Base-by-base conservation (phyloP, 2,329 filamentous ascomycete genomes). In the Penicillium italicum region DNA sequence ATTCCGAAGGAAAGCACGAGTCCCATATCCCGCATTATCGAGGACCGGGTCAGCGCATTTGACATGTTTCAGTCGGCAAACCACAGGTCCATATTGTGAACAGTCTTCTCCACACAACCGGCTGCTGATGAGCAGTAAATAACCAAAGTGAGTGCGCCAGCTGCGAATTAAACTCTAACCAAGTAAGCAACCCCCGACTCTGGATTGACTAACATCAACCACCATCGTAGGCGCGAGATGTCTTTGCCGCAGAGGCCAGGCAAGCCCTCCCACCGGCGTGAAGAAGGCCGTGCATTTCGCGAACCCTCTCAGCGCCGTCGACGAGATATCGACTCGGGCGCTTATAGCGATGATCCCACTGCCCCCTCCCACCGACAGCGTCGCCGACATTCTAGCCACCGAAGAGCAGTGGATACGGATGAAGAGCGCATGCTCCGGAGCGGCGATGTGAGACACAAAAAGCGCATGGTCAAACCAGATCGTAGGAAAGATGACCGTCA, bases 401-500 rank as follows among this genome's bases (percentile, higher is more conserved):
- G 79, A 30, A 73, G 71, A 50, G 69, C 65, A n/a, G 65, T 69
- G 56, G 66, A 68, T 14, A 66, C 64, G 54, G 82, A 85, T 56
- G 76, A 76, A 51, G 82, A 84, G 58, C 79, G 80, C 46, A 80
- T 82, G 64, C 79, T 83, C 68, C 69, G 74, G 10, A 66, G 73
- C 22, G 66, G 59, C 18, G 83, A 85, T 16, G 64, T 86, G 55
- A 73, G 75, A 58, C 85, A 92, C 65, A 97, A 97, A 76, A 86
- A 89, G 71, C 97, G 90, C 73, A 79, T 99, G 61, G 87, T 99
- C 69, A 83, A 89, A 59, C 94, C 94, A 0, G 94, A 99, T 76
- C 85, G 94, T 62, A 88, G 88, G 67, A 85, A 89, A 64, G 90
- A 96, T 64, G 89, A 92, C 65, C 86, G 82, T 61, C 89, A 92